phyloP scores from a whole-genome alignment of 306 rosid species.

The Glycyrrhiza uralensis region DNA sequence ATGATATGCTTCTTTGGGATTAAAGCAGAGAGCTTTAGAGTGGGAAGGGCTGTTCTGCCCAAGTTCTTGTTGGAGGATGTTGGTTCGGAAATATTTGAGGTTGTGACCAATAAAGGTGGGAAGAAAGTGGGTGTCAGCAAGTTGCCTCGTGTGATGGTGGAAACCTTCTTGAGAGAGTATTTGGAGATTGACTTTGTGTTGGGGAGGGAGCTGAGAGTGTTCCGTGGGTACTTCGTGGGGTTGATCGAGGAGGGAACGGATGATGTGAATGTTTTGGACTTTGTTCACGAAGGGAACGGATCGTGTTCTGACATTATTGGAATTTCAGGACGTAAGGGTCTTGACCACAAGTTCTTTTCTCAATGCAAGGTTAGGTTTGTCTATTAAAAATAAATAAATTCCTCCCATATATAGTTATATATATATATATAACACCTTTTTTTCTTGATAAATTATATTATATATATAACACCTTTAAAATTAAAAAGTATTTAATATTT shows the following conservation, averaged over 20 bases:
- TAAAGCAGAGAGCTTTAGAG: conserved; percentile 45
- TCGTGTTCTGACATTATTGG: conserved; percentile 37
- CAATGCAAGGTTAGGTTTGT: conserved; percentile 47
- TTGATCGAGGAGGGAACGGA: conserved; percentile 43
- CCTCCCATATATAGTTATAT: no score
- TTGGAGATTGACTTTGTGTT: conserved; percentile 55
- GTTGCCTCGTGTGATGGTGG: conserved; percentile 66
- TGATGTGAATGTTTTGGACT: conserved; percentile 7
- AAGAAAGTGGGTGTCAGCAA: conserved; percentile 50
- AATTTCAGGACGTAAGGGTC: conserved; percentile 31
- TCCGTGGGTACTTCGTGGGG: conserved; percentile 64
- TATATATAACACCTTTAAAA: no score
- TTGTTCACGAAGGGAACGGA: conserved; percentile 8
- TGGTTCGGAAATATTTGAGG: conserved; percentile 55
- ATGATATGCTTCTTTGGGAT: conserved; percentile 73
- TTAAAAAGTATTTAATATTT: no score
- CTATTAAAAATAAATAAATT: background rate
- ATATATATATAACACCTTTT: no score
- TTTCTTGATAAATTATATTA: no score
- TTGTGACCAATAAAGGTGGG: conserved; percentile 27
- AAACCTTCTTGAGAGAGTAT: conserved; percentile 63
- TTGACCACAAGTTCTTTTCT: conserved; percentile 37
- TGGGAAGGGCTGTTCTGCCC: conserved; percentile 61
- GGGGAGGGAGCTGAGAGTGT: conserved; percentile 61
- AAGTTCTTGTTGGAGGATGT: conserved; percentile 67